Evolutionary conservation across 2,329 filamentous ascomycete species (phyloP), one percentile per base, ranked within the genome.

Genomic region (Stagonosporopsis rhizophila): DNA sequence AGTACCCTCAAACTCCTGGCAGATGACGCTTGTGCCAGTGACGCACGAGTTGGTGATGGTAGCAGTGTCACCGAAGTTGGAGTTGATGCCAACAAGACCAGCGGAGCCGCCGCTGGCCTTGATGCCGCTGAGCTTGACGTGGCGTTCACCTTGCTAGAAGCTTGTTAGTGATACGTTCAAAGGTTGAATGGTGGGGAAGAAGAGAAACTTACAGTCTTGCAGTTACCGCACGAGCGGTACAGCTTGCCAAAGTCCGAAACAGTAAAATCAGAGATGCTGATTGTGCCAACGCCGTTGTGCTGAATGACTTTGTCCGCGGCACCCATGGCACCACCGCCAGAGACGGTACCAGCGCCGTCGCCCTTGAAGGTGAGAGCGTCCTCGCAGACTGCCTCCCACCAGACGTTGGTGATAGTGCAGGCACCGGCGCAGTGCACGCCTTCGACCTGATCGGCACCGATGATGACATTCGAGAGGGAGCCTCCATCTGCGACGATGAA

Each of bases 381-480:
- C 60, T 80, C 73, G 68, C 76, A 79, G 39, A 80, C 76, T 27
- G 72, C 74, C 22, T 71, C 67, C 72, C 75, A 81, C 77, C 78
- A 80, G 49, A 80, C 77, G 59, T 79, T 79, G 44, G 75, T 75
- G 27, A 82, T 71, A 14, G 77, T 81, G 71, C 81, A 83, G 28
- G 76, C 72, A 39, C 80, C 81, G 58, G 76, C 69, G 72, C 82
- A 83, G 73, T 84, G 81, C 34, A 84, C 77, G 50, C 81, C 81
- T 67, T 84, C 82, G 28, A 77, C 74, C 65, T 83, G 78, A 54
- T 78, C 67, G 4, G 52, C 74, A 23, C 83, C 82, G 51, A 85
- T 84, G 71, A 85, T 84, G 68, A 79, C 82, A 66, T 85, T 85
- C 63, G 77, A 79, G 32, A 85, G 74, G 20, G 80, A 81, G 22